Evolutionary conservation across 2,329 filamentous ascomycete species (phyloP).

Genomic region (Nannizziopsis barbatae): DNA sequence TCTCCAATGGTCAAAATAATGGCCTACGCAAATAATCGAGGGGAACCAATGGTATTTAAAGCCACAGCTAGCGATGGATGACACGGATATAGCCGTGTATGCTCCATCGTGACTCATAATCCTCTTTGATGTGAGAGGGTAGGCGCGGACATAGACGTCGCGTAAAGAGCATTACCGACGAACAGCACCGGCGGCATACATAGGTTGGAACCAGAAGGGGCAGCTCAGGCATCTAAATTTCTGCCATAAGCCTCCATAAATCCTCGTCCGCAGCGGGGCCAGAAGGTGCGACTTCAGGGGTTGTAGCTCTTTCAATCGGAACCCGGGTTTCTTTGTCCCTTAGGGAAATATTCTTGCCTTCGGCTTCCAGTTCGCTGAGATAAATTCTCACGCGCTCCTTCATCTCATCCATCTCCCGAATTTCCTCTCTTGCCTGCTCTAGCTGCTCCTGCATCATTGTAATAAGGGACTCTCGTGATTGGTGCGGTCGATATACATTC

Average conservation of each 20-base stretch:
- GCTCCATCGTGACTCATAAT: too few species aligned
- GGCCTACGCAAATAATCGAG: too few species aligned
- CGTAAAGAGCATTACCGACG: not conserved
- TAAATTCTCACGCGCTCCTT: conserved; percentile 52
- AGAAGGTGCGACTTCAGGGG: not conserved
- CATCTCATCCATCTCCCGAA: conserved; percentile 62
- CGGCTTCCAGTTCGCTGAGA: conserved; percentile 26
- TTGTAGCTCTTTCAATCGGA: not conserved
- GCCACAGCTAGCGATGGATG: too few species aligned
- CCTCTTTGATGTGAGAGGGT: too few species aligned
- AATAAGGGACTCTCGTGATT: conserved; percentile 79
- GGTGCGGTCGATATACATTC: conserved; percentile 88
- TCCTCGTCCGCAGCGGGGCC: not conserved
- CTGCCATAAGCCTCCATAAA: conserved; percentile 33
- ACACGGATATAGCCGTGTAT: too few species aligned
- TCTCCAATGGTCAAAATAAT: too few species aligned
- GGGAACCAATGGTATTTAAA: too few species aligned
- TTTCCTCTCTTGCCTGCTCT: conserved; percentile 60
- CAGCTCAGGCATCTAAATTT: conserved; percentile 18
- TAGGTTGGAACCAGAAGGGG: too few species aligned
- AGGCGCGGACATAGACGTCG: too few species aligned
- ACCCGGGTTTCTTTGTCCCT: not conserved
- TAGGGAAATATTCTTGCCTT: conserved; percentile 17
- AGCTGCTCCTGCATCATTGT: conserved; percentile 78
- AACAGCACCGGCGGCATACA: not conserved